Evolutionary conservation across 768 basidiomycete genomes (phyloP).

Genomic region (Russula griseocarnosa): DNA sequence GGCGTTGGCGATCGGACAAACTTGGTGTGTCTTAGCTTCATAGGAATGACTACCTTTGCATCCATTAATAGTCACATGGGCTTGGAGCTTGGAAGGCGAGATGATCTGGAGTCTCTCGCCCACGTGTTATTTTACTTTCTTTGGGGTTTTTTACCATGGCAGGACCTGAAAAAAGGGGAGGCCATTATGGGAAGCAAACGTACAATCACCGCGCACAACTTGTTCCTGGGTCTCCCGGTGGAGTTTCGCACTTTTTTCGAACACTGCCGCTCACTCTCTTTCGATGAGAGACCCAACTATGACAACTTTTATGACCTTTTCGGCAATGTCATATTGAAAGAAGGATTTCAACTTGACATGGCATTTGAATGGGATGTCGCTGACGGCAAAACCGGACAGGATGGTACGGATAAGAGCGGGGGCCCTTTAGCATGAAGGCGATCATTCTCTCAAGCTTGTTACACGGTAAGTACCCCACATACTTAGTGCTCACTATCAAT

Average conservation of each 20-base stretch:
- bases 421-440: too few species aligned
- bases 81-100: too few species aligned
- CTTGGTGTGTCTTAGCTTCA: background rate
- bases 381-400: background rate
- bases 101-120: too few species aligned
- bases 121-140: too few species aligned
- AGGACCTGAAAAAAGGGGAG: background rate
- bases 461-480: too few species aligned
- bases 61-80: too few species aligned
- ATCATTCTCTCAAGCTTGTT: too few species aligned
- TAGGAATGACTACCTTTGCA: too few species aligned
- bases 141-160: background rate
- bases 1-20: background rate
- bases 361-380: background rate
- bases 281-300: background rate
- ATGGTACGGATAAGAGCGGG: too few species aligned
- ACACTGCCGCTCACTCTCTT: background rate
- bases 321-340: background rate
- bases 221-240: background rate
- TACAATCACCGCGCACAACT: background rate
- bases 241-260: background rate
- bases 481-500: too few species aligned
- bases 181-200: background rate
- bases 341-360: background rate
- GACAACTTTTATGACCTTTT: background rate